Evolutionary conservation across 345 rosid genomes (phyloP), one percentile per base, ranked within the genome.

Genomic region (Cardamine resedifolia): DNA sequence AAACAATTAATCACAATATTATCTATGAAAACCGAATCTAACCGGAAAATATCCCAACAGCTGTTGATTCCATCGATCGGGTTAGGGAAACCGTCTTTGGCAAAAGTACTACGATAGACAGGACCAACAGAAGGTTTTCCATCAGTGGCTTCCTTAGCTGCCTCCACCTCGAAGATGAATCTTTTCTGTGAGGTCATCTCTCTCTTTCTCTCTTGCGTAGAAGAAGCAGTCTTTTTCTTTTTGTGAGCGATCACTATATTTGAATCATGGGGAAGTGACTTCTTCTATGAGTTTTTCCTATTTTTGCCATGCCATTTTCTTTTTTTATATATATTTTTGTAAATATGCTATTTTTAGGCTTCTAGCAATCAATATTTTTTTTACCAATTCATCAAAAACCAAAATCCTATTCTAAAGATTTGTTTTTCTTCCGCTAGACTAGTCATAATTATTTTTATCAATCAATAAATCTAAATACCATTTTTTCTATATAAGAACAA

Each of bases 41-140:
- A 94, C 99, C 97, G 87, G 78, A 95, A 95, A 80, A 91, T 75
- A 63, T 91, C 97, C 99, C 99, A 95, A 84, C 96, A 95, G 71
- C 90, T 82, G 3, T 91, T 86, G 85, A 91, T 44, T 15, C 96
- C 97, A 2, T 83, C 79, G 57, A 85, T 68, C 16, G 96, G 93
- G 23, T 83, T 61, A n/a, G 97, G 96, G 66, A 88, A 90, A 19
- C 99, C 96, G 39, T 83, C 85, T 72, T 84, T 73, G 34, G 97
- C 97, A 52, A 87, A 87, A 23, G 48, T 10, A 76, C 96, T 95
- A 19, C 99, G 96, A 75, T 88, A 95, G 2, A 79, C 90, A n/a
- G 97, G 90, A 11, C 99, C 99, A 23, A 81, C 70, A 36, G 99
- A 95, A 14, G 97, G 97, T 75, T 39, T 77, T 7, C 90, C 94